Conservation (phyloP, 371 early-diverging fungal species). For the Mortierella sp. region DNA sequence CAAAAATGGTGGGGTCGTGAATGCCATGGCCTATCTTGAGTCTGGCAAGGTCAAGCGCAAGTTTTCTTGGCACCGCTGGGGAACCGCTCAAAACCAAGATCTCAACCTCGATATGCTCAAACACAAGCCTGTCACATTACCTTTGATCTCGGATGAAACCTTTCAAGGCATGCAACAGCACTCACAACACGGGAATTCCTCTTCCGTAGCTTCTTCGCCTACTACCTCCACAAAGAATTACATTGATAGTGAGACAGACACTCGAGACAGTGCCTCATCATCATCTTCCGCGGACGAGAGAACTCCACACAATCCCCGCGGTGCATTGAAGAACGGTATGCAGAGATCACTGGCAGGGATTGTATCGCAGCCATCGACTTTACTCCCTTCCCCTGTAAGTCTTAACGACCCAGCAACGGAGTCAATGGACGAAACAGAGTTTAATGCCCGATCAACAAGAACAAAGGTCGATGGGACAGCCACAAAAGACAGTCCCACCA, state of each 20-base stretch:
- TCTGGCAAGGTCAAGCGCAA: slow-evolving; percentile 60
- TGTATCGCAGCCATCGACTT: slow-evolving; percentile 17
- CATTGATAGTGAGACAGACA: slow-evolving; percentile 25
- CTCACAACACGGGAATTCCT: slow-evolving; percentile 6
- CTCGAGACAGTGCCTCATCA: not conserved
- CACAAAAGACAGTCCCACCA: slow-evolving; percentile 41
- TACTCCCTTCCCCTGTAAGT: slow-evolving; percentile 48
- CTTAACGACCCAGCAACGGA: slow-evolving; percentile 35
- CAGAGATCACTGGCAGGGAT: slow-evolving; percentile 21
- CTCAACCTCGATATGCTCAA: slow-evolving; percentile 37
- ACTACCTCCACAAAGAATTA: slow-evolving; percentile 24
- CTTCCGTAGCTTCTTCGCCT: slow-evolving; percentile 39
- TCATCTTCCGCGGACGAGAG: not conserved
- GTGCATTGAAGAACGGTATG: slow-evolving; percentile 35
- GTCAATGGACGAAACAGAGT: slow-evolving; percentile 44
- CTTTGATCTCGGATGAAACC: slow-evolving; percentile 35
- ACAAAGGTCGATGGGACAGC: slow-evolving; percentile 18
- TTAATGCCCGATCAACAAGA: slow-evolving; percentile 32
- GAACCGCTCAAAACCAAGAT: slow-evolving; percentile 57
- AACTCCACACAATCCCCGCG: not conserved
- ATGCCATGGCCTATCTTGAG: slow-evolving; percentile 60
- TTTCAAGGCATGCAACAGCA: slow-evolving; percentile 18
- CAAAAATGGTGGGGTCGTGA: slow-evolving; percentile 60
- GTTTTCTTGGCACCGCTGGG: slow-evolving; percentile 63
- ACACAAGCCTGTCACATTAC: slow-evolving; percentile 36